phyloP scores from a whole-genome alignment of 768 basidiomycete genomes.

The Amanita phalloides region DNA sequence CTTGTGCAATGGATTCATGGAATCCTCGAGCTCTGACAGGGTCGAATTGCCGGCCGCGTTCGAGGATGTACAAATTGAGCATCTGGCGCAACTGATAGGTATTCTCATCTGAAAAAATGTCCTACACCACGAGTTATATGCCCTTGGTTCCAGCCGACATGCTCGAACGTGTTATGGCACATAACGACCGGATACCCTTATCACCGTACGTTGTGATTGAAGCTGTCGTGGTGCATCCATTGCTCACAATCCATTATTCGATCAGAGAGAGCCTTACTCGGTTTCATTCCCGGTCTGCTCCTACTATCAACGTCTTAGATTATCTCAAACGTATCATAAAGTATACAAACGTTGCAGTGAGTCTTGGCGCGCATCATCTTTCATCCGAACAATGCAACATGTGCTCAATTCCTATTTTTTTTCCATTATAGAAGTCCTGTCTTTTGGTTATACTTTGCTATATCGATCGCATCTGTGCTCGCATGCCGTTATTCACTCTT shows the following conservation, averaged over 20 bases:
- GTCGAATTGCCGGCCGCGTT: constrained; percentile 77
- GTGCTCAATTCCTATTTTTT: constrained; percentile 12
- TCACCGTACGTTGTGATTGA: constrained; percentile 48
- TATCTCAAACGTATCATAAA: constrained; percentile 90
- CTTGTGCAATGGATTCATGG: constrained; percentile 77
- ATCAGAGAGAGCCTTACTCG: constrained; percentile 81
- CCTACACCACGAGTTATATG: constrained; percentile 4
- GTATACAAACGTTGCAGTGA: constrained; percentile 92
- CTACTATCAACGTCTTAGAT: constrained; percentile 80
- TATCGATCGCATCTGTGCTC: constrained; percentile 88
- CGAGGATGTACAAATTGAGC: constrained; percentile 75
- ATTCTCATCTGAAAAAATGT: constrained; percentile 10
- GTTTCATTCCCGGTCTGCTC: constrained; percentile 91
- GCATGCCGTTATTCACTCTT: constrained; percentile 82
- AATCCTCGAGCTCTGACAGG: constrained; percentile 54
- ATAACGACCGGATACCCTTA: constrained; percentile 94
- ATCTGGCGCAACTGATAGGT: constrained; percentile 87
- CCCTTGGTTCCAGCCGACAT: constrained; percentile 64
- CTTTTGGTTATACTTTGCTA: constrained; percentile 79
- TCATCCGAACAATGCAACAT: neutral
- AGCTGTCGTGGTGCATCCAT: constrained; percentile 5
- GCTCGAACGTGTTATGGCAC: constrained; percentile 87
- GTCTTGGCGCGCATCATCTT: neutral
- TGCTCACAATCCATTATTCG: constrained; percentile 11
- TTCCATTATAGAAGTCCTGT: constrained; percentile 52